These are phyloP conservation scores for Blastobotrys indianensis DNA, from an alignment of 1,139 yeast species.

Conservation along the genomic window DNA sequence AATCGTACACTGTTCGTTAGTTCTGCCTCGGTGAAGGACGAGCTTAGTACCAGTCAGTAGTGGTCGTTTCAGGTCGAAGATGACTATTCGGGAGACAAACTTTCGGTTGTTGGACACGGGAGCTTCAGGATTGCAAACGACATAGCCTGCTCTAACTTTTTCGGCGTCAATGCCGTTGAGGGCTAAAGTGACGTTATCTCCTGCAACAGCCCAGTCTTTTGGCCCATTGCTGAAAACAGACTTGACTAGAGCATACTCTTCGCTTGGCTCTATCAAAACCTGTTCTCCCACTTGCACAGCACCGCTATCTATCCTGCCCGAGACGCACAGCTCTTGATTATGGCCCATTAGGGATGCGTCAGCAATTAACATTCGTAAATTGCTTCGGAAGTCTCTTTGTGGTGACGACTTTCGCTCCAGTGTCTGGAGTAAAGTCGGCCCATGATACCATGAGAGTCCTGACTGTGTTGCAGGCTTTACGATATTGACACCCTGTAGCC, in stretches of 20 bases:
- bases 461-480: conserved; percentile 36
- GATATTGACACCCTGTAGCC: conserved; percentile 78
- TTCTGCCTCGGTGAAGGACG: conserved; percentile 74
- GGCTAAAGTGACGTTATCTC: conserved; percentile 61
- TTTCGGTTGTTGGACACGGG: conserved; percentile 44
- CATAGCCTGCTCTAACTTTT: conserved; percentile 66
- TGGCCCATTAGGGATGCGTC: conserved; percentile 34
- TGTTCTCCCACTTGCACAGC: conserved; percentile 72
- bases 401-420: conserved; percentile 33
- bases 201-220: conserved; percentile 50
- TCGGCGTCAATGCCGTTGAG: conserved; percentile 48
- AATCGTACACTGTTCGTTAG: conserved; percentile 69
- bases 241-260: conserved; percentile 41
- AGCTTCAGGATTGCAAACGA: conserved; percentile 49
- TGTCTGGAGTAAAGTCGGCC: conserved; percentile 57
- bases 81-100: conserved; percentile 52
- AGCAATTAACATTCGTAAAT: conserved; percentile 39
- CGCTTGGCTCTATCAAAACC: conserved; percentile 51
- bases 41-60: conserved; percentile 78
- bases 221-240: conserved; percentile 15
- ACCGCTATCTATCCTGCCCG: conserved; percentile 76
- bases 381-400: conserved; percentile 26
- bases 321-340: conserved; percentile 41
- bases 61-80: conserved; percentile 71
- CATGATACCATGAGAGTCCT: conserved; percentile 54